Conservation (phyloP, 2,329 filamentous ascomycete genomes). For the Fusarium pilosicola region DNA sequence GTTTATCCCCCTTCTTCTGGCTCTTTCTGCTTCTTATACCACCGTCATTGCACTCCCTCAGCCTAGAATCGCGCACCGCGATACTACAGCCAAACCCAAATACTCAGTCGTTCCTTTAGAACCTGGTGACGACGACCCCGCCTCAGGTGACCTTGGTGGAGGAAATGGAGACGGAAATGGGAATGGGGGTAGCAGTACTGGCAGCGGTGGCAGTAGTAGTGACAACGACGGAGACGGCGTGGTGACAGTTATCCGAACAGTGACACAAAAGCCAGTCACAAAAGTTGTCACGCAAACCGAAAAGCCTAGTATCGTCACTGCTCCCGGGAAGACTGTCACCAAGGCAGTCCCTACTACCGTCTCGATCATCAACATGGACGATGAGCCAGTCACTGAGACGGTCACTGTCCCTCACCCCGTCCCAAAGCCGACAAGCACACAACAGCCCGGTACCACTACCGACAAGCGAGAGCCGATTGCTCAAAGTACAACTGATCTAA, state of each 20-base stretch:
- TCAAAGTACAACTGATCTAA: slow-evolving; percentile 3
- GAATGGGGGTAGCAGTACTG: slow-evolving; percentile 17
- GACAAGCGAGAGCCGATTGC: not conserved
- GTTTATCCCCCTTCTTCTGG: slow-evolving; percentile 44
- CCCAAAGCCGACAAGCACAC: slow-evolving; percentile 1
- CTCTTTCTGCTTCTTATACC: slow-evolving; percentile 45
- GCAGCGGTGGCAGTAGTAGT: slow-evolving; percentile 19
- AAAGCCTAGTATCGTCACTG: slow-evolving; percentile 44
- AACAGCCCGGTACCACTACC: not conserved
- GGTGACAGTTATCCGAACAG: slow-evolving; percentile 51
- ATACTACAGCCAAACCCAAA: slow-evolving; percentile 42
- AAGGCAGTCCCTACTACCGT: slow-evolving; percentile 46
- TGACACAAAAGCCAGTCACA: slow-evolving; percentile 44
- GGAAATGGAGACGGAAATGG: slow-evolving; percentile 24
- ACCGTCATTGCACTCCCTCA: slow-evolving; percentile 45
- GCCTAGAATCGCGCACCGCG: slow-evolving; percentile 39
- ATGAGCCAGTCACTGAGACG: slow-evolving; percentile 38
- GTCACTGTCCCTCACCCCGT: slow-evolving; percentile 40
- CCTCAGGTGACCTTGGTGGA: slow-evolving; percentile 33
- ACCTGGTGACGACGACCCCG: slow-evolving; percentile 43
- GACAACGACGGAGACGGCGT: slow-evolving; percentile 31
- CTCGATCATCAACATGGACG: slow-evolving; percentile 45
- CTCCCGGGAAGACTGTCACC: slow-evolving; percentile 41
- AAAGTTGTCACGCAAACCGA: slow-evolving; percentile 43
- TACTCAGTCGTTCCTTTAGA: slow-evolving; percentile 55